Evolutionary conservation across 495 filamentous ascomycete species (phyloP).

Genomic region (Penicillium crystallinum): DNA sequence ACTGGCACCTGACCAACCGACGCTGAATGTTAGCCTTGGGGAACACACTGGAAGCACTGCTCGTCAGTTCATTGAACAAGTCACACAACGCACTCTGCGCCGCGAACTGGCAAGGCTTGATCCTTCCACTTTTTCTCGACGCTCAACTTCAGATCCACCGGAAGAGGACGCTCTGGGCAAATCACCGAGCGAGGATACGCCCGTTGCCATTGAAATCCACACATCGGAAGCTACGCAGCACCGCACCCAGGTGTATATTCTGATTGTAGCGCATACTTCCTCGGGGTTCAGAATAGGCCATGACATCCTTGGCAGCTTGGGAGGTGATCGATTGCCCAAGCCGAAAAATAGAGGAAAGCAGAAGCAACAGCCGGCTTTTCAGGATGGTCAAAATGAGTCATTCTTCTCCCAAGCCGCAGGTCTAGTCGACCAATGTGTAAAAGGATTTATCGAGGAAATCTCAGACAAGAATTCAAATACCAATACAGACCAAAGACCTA

Average conservation of each 20-base stretch:
- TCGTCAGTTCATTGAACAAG: constrained; percentile 10
- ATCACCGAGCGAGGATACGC: background rate
- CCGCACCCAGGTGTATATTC: constrained; percentile 59
- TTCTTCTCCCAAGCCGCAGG: constrained; percentile 7
- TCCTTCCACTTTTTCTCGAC: constrained; percentile 8
- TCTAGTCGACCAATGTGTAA: constrained; percentile 48
- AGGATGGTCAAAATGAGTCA: background rate
- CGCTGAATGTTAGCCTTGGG: background rate
- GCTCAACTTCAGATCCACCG: background rate
- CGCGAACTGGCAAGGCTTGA: constrained; percentile 3
- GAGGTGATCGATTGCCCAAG: background rate
- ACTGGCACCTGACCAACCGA: constrained; percentile 39
- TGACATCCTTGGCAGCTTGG: constrained; percentile 48
- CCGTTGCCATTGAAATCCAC: constrained; percentile 43
- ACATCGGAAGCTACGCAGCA: constrained; percentile 53
- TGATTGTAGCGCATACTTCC: constrained; percentile 65
- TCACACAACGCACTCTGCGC: constrained; percentile 8
- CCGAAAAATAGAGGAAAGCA: constrained; percentile 2
- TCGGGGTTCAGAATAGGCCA: constrained; percentile 58
- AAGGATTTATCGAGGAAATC: constrained; percentile 55
- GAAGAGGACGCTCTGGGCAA: background rate
- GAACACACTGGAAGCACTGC: constrained; percentile 4
- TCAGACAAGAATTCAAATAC: constrained; percentile 12
- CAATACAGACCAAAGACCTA: background rate
- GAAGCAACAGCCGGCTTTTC: background rate